These are phyloP conservation scores for Nidula microcarpa DNA, from an alignment of 768 basidiomycete genomes.

Conservation along the genomic window DNA sequence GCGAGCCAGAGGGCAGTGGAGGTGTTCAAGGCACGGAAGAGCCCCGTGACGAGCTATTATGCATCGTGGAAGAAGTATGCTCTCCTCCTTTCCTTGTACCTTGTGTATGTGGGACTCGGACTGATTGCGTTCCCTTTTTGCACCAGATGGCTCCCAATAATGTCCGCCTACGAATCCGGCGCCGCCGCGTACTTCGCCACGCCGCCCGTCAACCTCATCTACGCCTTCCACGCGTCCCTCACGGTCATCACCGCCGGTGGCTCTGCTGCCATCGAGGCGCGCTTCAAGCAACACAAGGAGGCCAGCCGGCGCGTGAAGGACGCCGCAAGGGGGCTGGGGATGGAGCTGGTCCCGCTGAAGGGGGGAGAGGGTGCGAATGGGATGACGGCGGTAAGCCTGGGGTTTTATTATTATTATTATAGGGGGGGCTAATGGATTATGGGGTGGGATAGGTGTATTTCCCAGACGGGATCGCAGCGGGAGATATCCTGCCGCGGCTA, in stretches of 20 bases:
- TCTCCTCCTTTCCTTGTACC: too few species aligned
- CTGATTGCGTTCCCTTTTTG: too few species aligned
- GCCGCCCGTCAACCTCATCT: constrained; percentile 91
- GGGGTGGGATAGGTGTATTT: constrained; percentile 57
- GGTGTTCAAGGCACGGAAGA: constrained; percentile 59
- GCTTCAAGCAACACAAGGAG: constrained; percentile 73
- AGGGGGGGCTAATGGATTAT: background rate
- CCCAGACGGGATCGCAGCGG: constrained; percentile 75
- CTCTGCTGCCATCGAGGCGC: constrained; percentile 50
- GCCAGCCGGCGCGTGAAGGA: constrained; percentile 68
- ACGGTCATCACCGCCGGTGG: constrained; percentile 49
- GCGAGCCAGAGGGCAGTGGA: constrained; percentile 79
- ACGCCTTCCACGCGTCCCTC: constrained; percentile 85
- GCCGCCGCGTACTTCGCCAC: constrained; percentile 90
- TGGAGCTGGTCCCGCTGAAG: constrained; percentile 67
- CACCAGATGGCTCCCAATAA: constrained; percentile 74
- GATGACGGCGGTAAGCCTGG: constrained; percentile 76
- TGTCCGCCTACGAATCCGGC: constrained; percentile 88
- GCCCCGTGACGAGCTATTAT: constrained; percentile 77
- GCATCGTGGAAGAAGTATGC: constrained; percentile 77
- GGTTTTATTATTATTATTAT: background rate
- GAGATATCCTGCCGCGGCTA: constrained; percentile 76
- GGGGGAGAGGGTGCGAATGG: constrained; percentile 78
- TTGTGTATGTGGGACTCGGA: too few species aligned
- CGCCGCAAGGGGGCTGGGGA: constrained; percentile 60